Conservation (phyloP, 331 rosid species). For the Pyrus hybrid region DNA sequence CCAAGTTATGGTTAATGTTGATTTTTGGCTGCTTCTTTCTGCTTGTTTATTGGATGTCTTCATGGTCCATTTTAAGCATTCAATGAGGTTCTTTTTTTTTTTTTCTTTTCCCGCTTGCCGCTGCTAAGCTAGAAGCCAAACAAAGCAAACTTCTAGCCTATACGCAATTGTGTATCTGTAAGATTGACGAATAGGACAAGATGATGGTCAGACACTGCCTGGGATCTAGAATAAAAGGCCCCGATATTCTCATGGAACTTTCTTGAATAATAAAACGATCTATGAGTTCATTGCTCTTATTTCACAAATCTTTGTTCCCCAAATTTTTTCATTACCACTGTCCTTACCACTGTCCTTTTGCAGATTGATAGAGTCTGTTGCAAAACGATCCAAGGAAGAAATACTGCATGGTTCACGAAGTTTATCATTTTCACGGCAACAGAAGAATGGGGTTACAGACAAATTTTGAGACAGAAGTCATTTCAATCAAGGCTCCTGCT, state of each 20-base stretch:
- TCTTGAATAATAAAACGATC: too few species aligned
- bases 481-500: neutral
- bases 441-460: slow-evolving; percentile 15
- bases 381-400: slow-evolving; percentile 60
- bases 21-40: neutral
- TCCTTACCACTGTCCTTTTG: slow-evolving; percentile 10
- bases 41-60: neutral
- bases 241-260: too few species aligned
- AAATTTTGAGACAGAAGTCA: neutral
- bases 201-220: neutral
- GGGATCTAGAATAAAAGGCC: neutral
- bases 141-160: neutral
- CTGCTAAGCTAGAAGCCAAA: neutral
- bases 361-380: slow-evolving; percentile 35
- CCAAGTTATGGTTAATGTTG: neutral
- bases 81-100: neutral
- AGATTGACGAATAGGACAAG: neutral
- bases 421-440: slow-evolving; percentile 19
- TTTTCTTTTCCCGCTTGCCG: neutral
- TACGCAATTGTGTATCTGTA: neutral
- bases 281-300: too few species aligned
- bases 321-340: neutral
- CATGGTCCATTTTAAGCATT: neutral
- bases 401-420: slow-evolving; percentile 8
- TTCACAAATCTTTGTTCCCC: too few species aligned